These are phyloP conservation scores for Coniochaeta sp. DNA, from an alignment of 2,329 filamentous ascomycete genomes.

Conservation along the genomic window DNA sequence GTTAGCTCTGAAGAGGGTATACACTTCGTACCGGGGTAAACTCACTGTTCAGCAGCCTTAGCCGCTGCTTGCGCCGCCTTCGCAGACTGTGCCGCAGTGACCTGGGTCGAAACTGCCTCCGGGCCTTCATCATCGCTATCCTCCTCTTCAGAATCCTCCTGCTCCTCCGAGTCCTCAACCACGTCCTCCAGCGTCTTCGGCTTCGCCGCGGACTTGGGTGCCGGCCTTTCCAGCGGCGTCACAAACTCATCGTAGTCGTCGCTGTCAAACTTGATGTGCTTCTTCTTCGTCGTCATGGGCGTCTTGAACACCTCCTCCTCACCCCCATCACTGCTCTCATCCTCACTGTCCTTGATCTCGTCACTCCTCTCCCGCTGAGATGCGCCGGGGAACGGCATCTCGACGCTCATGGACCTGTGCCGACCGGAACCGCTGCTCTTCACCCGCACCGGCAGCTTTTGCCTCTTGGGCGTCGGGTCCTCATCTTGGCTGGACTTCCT, in stretches of 20 bases:
- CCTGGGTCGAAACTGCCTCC: slow-evolving; percentile 49
- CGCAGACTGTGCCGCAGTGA: slow-evolving; percentile 38
- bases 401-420: slow-evolving; percentile 15
- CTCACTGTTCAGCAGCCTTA: slow-evolving; percentile 46
- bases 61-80: slow-evolving; percentile 38
- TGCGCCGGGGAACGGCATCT: slow-evolving; percentile 14
- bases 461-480: slow-evolving; percentile 2
- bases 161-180: slow-evolving; percentile 7
- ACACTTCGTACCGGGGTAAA: slow-evolving; percentile 4
- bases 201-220: background rate
- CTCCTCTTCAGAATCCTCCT: slow-evolving; percentile 28
- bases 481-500: slow-evolving; percentile 3
- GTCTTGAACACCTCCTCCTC: slow-evolving; percentile 17
- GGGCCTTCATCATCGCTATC: slow-evolving; percentile 47
- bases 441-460: slow-evolving; percentile 13
- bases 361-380: slow-evolving; percentile 6
- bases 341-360: slow-evolving; percentile 8
- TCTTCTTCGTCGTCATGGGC: slow-evolving; percentile 14
- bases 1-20: slow-evolving; percentile 4
- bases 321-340: slow-evolving; percentile 9
- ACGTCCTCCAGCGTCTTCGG: background rate
- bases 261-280: slow-evolving; percentile 23
- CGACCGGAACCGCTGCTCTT: slow-evolving; percentile 11
- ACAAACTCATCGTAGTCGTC: slow-evolving; percentile 22
- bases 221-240: slow-evolving; percentile 21